Evolutionary conservation across 2,329 filamentous ascomycete species (phyloP), one percentile per base, ranked within the genome.

Genomic region (Epichloe scottii): DNA sequence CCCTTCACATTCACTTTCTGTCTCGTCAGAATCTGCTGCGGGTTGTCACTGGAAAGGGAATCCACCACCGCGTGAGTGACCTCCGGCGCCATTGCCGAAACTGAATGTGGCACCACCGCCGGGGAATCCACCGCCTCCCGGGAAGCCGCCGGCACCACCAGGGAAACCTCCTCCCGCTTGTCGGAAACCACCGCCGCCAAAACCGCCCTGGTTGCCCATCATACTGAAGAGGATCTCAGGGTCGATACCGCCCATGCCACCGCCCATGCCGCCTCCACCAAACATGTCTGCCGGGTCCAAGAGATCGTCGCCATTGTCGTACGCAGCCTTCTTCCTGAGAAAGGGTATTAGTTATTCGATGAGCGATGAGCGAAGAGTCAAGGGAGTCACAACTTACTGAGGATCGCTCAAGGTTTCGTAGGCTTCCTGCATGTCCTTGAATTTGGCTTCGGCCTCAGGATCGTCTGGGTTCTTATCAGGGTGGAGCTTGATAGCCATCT

Each of bases 401-500:
- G 89, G 76, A 69, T 98, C 93, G 64, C 87, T 95, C 70, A 98
- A 73, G 47, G 85, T 94, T 71, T 98, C 93, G 66, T 98, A 95
- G 40, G 91, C 91, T 74, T 98, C 93, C 61, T 89, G 87, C 66
- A 96, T 87, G 66, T 98, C 93, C 79, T 98, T 97, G 79, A 98
- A 98, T 63, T 87, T 84, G 60, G 88, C 85, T 62, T 89, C 91
- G 55, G 93, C 93, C 48, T 81, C 76, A 53, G 82, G 78, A 60
- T 96, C 87, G 55, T 85, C 87, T 1, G 85, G 88, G 71, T 97
- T 98, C 81, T 98, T 98, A 73, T 98, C 93, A 2, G 93, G 93
- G 68, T 98, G 93, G 66, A 95, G 87, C 57, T 90, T 76, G 59
- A 98, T 91, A 51, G 93, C 93, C 63, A 95, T 78, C 70, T 93